These are phyloP conservation scores for Alternaria sp. DNA, from an alignment of 2,329 filamentous ascomycete species.

Conservation along the genomic window DNA sequence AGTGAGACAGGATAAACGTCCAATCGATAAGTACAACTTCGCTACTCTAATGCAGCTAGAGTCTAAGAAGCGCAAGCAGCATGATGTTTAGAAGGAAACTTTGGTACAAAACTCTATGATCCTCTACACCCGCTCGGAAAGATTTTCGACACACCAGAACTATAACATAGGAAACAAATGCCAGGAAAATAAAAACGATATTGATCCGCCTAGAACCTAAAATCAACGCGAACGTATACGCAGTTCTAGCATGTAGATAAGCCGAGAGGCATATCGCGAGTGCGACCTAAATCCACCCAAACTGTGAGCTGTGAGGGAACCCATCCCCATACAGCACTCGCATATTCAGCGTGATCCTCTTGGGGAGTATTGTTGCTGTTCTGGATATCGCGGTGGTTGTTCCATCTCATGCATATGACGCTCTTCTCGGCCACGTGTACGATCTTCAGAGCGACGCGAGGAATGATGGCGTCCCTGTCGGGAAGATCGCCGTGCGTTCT, in stretches of 20 bases:
- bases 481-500: not conserved
- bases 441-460: not conserved
- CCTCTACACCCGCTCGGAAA: not conserved
- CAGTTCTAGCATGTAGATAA: not conserved
- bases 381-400: not conserved
- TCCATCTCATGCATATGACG: not conserved
- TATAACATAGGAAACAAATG: not conserved
- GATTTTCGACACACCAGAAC: not conserved
- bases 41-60: not conserved
- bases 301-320: not conserved
- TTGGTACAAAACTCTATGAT: not conserved
- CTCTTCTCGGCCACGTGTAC: not conserved
- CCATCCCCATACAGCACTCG: not conserved
- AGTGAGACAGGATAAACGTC: not conserved
- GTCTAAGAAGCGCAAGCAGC: not conserved
- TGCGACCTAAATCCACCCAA: not conserved
- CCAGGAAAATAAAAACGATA: not conserved
- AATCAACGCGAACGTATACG: not conserved
- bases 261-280: not conserved
- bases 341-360: not conserved
- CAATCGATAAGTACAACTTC: not conserved
- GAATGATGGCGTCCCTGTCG: not conserved
- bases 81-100: not conserved
- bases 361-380: not conserved
- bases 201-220: not conserved